Evolutionary conservation across 208 protist genomes (phyloP).

Genomic region (Trichomonas gallinae): DNA sequence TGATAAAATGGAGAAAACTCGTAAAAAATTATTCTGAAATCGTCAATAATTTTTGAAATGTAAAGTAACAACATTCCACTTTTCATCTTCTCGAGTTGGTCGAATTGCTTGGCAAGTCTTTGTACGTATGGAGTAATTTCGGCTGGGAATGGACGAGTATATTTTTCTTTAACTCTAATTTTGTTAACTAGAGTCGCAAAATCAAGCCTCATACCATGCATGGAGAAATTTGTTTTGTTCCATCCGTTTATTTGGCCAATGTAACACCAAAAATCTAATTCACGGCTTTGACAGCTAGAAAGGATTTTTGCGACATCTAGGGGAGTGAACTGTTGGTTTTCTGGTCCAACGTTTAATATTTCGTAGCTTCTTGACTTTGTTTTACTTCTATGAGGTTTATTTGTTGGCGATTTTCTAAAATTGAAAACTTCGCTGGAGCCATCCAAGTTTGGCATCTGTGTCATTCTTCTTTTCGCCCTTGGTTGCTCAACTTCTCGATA

Average conservation of each 20-base stretch:
- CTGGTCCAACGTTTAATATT: not conserved
- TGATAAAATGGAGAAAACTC: not conserved
- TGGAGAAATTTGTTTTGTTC: not conserved
- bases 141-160: not conserved
- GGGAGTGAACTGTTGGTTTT: not conserved
- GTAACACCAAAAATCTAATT: not conserved
- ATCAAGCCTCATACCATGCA: not conserved
- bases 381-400: not conserved
- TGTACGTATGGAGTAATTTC: not conserved
- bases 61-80: not conserved
- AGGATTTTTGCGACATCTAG: not conserved
- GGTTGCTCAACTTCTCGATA: not conserved
- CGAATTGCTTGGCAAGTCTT: not conserved
- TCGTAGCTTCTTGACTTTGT: not conserved
- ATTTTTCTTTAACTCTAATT: not conserved
- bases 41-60: not conserved
- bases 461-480: not conserved
- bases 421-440: not conserved
- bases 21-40: not conserved
- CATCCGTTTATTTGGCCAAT: not conserved
- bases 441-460: not conserved
- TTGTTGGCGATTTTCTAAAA: not conserved
- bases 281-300: not conserved
- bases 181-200: not conserved
- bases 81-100: not conserved